These are phyloP conservation scores for Friedmanniomyces simplex DNA, from an alignment of 495 filamentous ascomycete genomes.

Conservation along the genomic window DNA sequence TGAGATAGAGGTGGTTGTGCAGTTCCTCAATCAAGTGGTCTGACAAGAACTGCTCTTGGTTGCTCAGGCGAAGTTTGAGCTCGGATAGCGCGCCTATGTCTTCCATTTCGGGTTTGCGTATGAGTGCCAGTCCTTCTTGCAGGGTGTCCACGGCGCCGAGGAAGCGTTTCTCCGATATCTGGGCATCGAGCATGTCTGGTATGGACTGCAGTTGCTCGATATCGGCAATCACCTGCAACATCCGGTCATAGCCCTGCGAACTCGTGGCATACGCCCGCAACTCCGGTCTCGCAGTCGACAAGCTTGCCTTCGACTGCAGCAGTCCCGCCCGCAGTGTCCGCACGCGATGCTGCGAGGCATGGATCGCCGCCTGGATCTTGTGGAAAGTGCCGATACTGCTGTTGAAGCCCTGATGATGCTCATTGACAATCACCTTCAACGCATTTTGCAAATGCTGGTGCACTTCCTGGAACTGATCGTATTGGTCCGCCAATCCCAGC, in stretches of 20 bases:
- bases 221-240: slow-evolving; percentile 70
- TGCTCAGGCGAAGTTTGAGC: slow-evolving; percentile 74
- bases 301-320: slow-evolving; percentile 65
- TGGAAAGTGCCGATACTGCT: slow-evolving; percentile 98
- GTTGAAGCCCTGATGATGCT: slow-evolving; percentile 98
- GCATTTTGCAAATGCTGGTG: slow-evolving; percentile 80
- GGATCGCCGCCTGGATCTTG: slow-evolving; percentile 91
- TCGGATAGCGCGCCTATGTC: slow-evolving; percentile 83
- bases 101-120: slow-evolving; percentile 81
- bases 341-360: slow-evolving; percentile 74
- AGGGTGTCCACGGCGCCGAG: slow-evolving; percentile 84
- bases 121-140: slow-evolving; percentile 69
- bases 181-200: slow-evolving; percentile 83
- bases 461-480: slow-evolving; percentile 68
- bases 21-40: slow-evolving; percentile 95
- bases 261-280: slow-evolving; percentile 74
- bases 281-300: slow-evolving; percentile 78
- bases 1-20: slow-evolving; percentile 93
- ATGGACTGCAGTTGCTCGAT: slow-evolving; percentile 86
- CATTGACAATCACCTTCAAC: slow-evolving; percentile 91
- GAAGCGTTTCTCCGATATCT: slow-evolving; percentile 93
- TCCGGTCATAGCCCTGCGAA: slow-evolving; percentile 83
- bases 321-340: slow-evolving; percentile 72
- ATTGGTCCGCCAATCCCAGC: slow-evolving; percentile 77
- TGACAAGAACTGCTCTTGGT: slow-evolving; percentile 82